phyloP scores from a whole-genome alignment of 495 filamentous ascomycete species.

The Thermochaetoides thermophila region DNA sequence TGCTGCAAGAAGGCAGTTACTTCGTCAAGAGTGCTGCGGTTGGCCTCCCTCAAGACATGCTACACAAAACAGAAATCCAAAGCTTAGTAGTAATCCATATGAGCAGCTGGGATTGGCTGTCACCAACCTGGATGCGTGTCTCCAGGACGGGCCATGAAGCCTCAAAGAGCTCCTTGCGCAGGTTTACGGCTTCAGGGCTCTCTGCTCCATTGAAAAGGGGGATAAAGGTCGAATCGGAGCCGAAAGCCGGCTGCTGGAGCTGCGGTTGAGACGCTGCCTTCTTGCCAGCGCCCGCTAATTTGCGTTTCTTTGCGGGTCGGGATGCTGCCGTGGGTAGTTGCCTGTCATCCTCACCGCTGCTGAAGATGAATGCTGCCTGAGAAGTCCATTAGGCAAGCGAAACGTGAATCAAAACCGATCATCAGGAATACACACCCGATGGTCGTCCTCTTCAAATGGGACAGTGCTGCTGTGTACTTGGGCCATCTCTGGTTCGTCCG shows the following conservation, averaged over 20 bases:
- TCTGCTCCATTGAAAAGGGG: slow-evolving; percentile 50
- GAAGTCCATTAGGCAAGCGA: not conserved
- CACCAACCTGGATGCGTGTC: slow-evolving; percentile 48
- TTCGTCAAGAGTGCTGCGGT: slow-evolving; percentile 42
- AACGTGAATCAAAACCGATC: not conserved
- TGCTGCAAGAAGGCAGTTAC: slow-evolving; percentile 63
- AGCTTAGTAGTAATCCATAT: too few species aligned
- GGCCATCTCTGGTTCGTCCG: slow-evolving; percentile 4
- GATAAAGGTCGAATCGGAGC: slow-evolving; percentile 32
- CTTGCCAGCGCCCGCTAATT: slow-evolving; percentile 30
- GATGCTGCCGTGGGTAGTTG: too few species aligned
- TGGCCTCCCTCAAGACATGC: slow-evolving; percentile 47
- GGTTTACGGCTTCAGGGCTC: slow-evolving; percentile 29
- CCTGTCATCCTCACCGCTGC: too few species aligned
- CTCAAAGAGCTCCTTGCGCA: slow-evolving; percentile 49
- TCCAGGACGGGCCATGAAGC: slow-evolving; percentile 55
- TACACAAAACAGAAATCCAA: slow-evolving; percentile 12
- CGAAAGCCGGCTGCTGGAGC: not conserved
- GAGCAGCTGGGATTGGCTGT: too few species aligned
- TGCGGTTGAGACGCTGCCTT: slow-evolving; percentile 4
- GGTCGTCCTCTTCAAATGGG: slow-evolving; percentile 19
- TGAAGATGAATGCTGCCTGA: slow-evolving; percentile 61
- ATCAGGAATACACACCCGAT: slow-evolving; percentile 13
- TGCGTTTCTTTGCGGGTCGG: slow-evolving; percentile 52
- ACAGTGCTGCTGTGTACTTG: slow-evolving; percentile 1